phyloP scores from a whole-genome alignment of 2,329 filamentous ascomycete species.

The Dichotomopilus funicola region DNA sequence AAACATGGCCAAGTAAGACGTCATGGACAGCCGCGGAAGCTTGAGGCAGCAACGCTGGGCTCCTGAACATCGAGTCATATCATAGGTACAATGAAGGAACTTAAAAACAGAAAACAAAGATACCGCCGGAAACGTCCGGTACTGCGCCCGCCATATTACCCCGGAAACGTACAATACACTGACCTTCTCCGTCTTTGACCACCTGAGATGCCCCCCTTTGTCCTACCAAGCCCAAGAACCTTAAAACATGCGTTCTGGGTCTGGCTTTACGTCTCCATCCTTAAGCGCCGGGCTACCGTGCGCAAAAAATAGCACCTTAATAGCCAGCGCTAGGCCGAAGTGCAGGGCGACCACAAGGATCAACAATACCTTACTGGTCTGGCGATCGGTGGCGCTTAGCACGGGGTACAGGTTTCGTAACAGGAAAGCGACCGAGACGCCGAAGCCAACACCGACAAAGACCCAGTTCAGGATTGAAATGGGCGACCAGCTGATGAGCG shows the following conservation, averaged over 20 bases:
- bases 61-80: too few species aligned
- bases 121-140: too few species aligned
- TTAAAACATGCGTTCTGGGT: conserved; percentile 10
- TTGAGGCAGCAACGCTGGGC: too few species aligned
- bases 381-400: conserved; percentile 83
- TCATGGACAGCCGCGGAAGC: too few species aligned
- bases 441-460: conserved; percentile 84
- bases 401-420: conserved; percentile 86
- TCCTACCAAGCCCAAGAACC: too few species aligned
- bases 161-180: not conserved
- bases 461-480: conserved; percentile 85
- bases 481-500: conserved; percentile 83
- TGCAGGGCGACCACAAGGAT: conserved; percentile 80
- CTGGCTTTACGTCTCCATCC: conserved; percentile 7
- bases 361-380: conserved; percentile 82
- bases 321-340: conserved; percentile 82
- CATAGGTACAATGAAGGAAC: too few species aligned
- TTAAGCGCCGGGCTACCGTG: conserved; percentile 53
- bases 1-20: too few species aligned
- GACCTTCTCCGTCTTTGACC: not conserved
- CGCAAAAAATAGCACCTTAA: conserved; percentile 96
- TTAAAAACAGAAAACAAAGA: too few species aligned
- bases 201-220: not conserved
- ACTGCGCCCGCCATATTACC: too few species aligned
- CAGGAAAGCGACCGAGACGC: conserved; percentile 73